Evolutionary conservation across 1,139 yeast genomes (phyloP), one percentile per base, ranked within the genome.

Genomic region (Magnusiomyces ingens): DNA sequence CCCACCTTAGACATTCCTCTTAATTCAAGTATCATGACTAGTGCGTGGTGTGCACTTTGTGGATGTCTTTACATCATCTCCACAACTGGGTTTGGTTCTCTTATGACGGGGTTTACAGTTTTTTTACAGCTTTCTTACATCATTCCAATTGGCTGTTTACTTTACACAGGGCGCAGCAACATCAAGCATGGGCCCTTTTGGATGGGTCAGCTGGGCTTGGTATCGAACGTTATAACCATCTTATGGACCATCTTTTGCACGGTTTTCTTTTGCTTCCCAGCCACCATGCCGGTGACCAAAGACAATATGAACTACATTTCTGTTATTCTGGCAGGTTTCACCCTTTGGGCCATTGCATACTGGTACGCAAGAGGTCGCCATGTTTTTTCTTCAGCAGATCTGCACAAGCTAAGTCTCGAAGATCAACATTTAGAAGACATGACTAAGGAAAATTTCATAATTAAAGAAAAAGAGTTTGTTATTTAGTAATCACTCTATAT

Each of bases 231-330:
- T 62, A 66, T 77, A 1, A 66, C 83, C 1, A 78, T 91, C 35
- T 75, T 84, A n/a, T 62, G 77, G 49, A 85, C 93, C 83, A 74
- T 85, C 2, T 54, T 77, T 21, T 68, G 85, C 47, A 80, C 85
- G 52, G 75, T 82, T 55, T 70, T 85, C 2, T 75, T 87, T 49
- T 85, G 91, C 59, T 71, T 85, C 67, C 95, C 95, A 1, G 85
- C 89, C 1, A 81, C 81, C 43, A 73, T 85, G 56, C 86, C 85
- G 51, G 78, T 87, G 12, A 78, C 80, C 2, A 76, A 79, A 63
- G 64, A 66, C 15, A 75, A 81, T 13, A 86, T 88, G 95, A 88
- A 88, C 67, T 88, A 85, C 64, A 88, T 94, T 0, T 68, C 82
- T 19, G 77, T 78, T n/a, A 93, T 67, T 6, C 49, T 65, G 12